Base-by-base conservation (phyloP, 2,329 filamentous ascomycete species). In the Teratosphaeria nubilosa region DNA sequence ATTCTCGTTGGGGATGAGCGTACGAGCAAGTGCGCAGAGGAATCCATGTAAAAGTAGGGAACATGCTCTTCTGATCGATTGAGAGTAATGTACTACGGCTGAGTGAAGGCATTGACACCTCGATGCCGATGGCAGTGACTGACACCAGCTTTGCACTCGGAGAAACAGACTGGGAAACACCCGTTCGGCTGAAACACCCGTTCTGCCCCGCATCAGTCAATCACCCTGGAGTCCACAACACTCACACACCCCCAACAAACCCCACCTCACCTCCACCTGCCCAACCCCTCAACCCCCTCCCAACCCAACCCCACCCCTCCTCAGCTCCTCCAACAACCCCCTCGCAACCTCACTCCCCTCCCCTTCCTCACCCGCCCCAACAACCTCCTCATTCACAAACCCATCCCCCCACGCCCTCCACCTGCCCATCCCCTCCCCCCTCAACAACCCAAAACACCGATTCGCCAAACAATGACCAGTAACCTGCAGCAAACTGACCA, bases 381-480 rank as follows among this genome's bases (percentile, higher is more conserved):
- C 37, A 24, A 32, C 54, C 54, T 55, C 54, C 32, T 55, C 54
- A 50, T 55, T 41, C 54, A 55, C 54, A 55, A 45, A 55, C 20
- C 54, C 54, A 27, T 41, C 54, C 2, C 54, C 54, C 22, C 24
- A 55, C 54, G 24, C 24, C 54, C 30, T 55, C 54, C 54, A 55
- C 20, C 13, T 55, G 34, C 54, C 54, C 20, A 55, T 25, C 9
- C 34, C 34, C 37, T 55, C 54, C 14, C 54, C 54, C 11, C 22
- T 27, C 31, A 55, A 24, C 37, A 55, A n/a, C 22, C 13, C 20
- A 34, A 50, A 45, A 20, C 22, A 27, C 32, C 48, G 48, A 22
- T 31, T 34, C 20, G 54, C 54, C 54, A 55, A 30, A 45, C 22
- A 24, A 24, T 24, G 48, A 34, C 54, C 54, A 14, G 54, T 55